A percentile compares a stretch with the other conserved stretches of the same genome.
phyloP scores from a whole-genome alignment of 345 rosid species.

The Sonneratia alba region DNA sequence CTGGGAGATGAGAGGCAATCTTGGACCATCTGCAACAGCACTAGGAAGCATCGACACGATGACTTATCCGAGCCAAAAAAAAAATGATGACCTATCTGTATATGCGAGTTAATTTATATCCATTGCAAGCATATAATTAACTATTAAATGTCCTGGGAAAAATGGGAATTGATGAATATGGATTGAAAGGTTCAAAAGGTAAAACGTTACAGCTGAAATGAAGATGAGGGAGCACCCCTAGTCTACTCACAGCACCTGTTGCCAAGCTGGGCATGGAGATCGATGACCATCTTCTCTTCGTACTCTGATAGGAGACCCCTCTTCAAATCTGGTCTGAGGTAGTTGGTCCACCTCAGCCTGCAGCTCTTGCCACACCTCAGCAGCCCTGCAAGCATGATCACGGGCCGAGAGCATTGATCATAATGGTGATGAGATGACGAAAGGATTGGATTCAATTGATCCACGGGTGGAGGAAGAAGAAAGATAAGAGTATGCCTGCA shows the following conservation, averaged over 20 bases:
- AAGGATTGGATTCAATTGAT: no score
- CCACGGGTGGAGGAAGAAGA: neutral
- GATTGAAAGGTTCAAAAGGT: neutral
- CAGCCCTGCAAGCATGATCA: constrained; percentile 36
- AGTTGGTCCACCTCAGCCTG: constrained; percentile 88
- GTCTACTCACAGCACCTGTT: constrained; percentile 44
- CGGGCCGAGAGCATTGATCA: no score
- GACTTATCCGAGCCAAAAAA: no score
- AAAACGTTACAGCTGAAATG: no score
- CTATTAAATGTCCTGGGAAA: no score
- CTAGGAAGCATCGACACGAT: no score
- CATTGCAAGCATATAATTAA: no score
- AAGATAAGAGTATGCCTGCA: constrained; percentile 30
- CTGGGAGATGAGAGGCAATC: constrained; percentile 92
- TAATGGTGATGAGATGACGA: no score
- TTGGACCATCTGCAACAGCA: constrained; percentile 70
- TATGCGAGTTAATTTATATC: no score
- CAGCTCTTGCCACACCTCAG: constrained; percentile 96
- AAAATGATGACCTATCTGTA: no score
- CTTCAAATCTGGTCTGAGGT: constrained; percentile 84
- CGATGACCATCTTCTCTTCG: constrained; percentile 84
- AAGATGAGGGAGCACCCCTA: no score
- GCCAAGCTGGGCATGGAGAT: constrained; percentile 87
- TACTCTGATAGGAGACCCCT: constrained; percentile 77
- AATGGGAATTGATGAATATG: neutral